Evolutionary conservation across 2,329 filamentous ascomycete genomes (phyloP).

Genomic region (Penicillium nordicum): DNA sequence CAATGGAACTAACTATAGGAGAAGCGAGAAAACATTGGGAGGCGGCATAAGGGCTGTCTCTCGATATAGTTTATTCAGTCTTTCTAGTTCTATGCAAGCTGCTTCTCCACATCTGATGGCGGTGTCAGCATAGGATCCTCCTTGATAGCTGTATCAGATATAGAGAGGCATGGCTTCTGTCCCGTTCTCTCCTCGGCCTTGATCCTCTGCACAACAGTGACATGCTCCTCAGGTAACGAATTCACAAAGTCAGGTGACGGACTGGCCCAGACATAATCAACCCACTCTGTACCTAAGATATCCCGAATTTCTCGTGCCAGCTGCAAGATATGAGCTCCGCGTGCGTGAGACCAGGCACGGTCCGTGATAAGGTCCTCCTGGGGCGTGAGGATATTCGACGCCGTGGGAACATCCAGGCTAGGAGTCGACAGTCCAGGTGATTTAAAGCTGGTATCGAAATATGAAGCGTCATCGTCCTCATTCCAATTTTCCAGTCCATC

Average conservation of each 20-base stretch:
- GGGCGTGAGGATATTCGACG: constrained; percentile 31
- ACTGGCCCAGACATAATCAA: constrained; percentile 46
- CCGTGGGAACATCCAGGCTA: neutral
- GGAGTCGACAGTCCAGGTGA: constrained; percentile 7
- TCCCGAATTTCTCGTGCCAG: constrained; percentile 39
- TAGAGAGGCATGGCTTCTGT: constrained; percentile 3
- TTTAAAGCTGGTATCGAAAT: constrained; percentile 11
- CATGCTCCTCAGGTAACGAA: constrained; percentile 27
- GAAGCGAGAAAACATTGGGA: neutral
- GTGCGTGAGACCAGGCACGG: constrained; percentile 38
- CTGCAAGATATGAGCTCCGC: constrained; percentile 33
- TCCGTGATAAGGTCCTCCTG: constrained; percentile 38
- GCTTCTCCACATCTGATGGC: constrained; percentile 30
- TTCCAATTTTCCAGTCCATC: constrained; percentile 46
- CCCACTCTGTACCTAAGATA: constrained; percentile 41
- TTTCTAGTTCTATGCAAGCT: constrained; percentile 17
- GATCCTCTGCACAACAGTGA: constrained; percentile 15
- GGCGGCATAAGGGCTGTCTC: neutral
- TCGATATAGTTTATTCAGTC: neutral
- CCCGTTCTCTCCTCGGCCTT: constrained; percentile 7
- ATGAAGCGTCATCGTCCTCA: constrained; percentile 24
- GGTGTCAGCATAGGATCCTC: constrained; percentile 28
- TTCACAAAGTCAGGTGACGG: constrained; percentile 44
- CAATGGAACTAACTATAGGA: neutral
- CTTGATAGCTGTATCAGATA: neutral